Conservation (phyloP, 2,329 filamentous ascomycete genomes). For the Podosphaera fusca region DNA sequence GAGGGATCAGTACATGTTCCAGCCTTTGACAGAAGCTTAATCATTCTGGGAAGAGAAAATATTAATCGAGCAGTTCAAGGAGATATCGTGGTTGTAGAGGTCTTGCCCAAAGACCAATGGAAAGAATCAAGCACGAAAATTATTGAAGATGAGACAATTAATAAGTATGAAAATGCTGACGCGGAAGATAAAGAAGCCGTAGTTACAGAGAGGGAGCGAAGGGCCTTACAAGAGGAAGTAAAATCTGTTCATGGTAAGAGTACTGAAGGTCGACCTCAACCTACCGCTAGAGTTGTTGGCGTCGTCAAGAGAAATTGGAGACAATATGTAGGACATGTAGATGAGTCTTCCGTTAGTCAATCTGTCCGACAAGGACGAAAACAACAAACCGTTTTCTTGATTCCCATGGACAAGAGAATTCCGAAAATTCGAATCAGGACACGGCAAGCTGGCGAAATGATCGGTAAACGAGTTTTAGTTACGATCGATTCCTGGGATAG, state of each 20-base stretch:
- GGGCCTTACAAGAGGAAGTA: constrained; percentile 75
- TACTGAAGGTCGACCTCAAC: constrained; percentile 58
- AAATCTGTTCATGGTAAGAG: constrained; percentile 59
- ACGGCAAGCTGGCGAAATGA: constrained; percentile 64
- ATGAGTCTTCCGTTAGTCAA: constrained; percentile 59
- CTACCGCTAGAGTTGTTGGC: constrained; percentile 79
- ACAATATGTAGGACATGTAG: constrained; percentile 90
- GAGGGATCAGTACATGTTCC: constrained; percentile 81
- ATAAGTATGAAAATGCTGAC: constrained; percentile 84
- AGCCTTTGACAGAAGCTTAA: constrained; percentile 68
- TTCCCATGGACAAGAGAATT: constrained; percentile 95
- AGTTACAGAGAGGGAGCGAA: constrained; percentile 72
- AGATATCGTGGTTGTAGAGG: constrained; percentile 78
- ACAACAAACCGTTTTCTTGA: constrained; percentile 80
- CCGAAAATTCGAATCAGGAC: constrained; percentile 90
- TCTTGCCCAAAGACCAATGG: constrained; percentile 88
- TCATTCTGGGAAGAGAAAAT: constrained; percentile 80
- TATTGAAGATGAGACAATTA: constrained; percentile 78
- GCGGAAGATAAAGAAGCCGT: constrained; percentile 51
- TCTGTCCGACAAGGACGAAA: constrained; percentile 54
- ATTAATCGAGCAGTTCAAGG: constrained; percentile 87
- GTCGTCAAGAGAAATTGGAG: constrained; percentile 92
- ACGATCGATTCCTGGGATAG: constrained; percentile 91
- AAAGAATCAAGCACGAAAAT: constrained; percentile 90
- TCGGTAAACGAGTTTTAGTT: constrained; percentile 79